Evolutionary conservation across 257 asterid species (phyloP).

Genomic region (Leptodermis oblonga): DNA sequence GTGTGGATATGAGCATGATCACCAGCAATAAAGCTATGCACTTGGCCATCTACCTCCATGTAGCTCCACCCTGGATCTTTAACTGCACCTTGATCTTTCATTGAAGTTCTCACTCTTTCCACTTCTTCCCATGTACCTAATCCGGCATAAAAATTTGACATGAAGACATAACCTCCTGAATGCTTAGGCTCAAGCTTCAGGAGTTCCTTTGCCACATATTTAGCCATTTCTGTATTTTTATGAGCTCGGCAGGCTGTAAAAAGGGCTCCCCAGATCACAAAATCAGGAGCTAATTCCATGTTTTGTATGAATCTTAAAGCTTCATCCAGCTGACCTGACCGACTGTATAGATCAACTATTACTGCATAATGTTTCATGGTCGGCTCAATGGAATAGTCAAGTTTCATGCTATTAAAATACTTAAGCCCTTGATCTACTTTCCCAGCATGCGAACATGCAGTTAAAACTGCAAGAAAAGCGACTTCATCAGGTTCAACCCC

Average conservation of each 20-base stretch:
- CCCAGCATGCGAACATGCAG: slow-evolving; percentile 42
- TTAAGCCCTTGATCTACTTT: slow-evolving; percentile 36
- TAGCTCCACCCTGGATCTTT: slow-evolving; percentile 51
- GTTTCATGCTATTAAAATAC: slow-evolving; percentile 31
- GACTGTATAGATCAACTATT: slow-evolving; percentile 35
- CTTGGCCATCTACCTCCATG: slow-evolving; percentile 31
- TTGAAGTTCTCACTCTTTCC: slow-evolving; percentile 35
- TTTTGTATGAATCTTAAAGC: slow-evolving; percentile 31
- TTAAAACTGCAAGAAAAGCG: slow-evolving; percentile 33
- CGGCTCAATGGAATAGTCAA: slow-evolving; percentile 26
- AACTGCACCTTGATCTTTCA: slow-evolving; percentile 30
- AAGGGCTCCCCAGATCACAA: slow-evolving; percentile 40
- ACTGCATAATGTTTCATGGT: slow-evolving; percentile 40
- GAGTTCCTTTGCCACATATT: slow-evolving; percentile 29
- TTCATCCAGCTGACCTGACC: slow-evolving; percentile 37
- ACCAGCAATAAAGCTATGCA: slow-evolving; percentile 39
- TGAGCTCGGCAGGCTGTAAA: slow-evolving; percentile 45
- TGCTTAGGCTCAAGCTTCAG: slow-evolving; percentile 37
- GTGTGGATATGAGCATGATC: slow-evolving; percentile 28
- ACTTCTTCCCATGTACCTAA: slow-evolving; percentile 40
- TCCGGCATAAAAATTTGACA: slow-evolving; percentile 35
- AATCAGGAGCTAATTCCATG: slow-evolving; percentile 35
- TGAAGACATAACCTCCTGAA: slow-evolving; percentile 38
- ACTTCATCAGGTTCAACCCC: slow-evolving; percentile 35
- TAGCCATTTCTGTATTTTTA: slow-evolving; percentile 38